Evolutionary conservation across 768 basidiomycete genomes (phyloP).

Genomic region (Tephrocybe sp.): DNA sequence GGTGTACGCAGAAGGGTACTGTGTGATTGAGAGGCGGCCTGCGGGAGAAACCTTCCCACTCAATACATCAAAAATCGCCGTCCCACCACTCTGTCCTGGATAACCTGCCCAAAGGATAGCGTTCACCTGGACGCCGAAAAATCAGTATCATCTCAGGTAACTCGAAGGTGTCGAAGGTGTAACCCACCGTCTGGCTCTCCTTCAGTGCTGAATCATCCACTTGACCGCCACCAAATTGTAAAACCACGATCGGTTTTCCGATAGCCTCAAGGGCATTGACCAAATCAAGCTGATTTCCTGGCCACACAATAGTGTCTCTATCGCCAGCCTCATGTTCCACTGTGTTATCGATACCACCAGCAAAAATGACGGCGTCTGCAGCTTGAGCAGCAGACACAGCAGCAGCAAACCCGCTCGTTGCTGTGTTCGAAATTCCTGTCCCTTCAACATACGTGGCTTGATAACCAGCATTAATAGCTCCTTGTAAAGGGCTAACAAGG

Average conservation of each 20-base stretch:
- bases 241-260: conserved; percentile 51
- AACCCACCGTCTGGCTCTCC: conserved; percentile 37
- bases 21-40: conserved; percentile 53
- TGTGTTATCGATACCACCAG: conserved; percentile 52
- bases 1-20: conserved; percentile 51
- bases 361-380: conserved; percentile 52
- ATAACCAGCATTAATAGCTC: conserved; percentile 47
- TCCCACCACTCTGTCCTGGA: conserved; percentile 55
- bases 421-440: conserved; percentile 38
- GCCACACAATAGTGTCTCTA: conserved; percentile 51
- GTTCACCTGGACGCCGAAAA: conserved; percentile 37
- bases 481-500: conserved; percentile 53
- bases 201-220: conserved; percentile 50
- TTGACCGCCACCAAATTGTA: conserved; percentile 61
- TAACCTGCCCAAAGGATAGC: conserved; percentile 59
- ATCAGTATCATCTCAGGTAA: neutral
- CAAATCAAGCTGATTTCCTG: conserved; percentile 53
- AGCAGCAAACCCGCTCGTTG: conserved; percentile 45
- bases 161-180: neutral
- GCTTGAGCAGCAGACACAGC: conserved; percentile 48
- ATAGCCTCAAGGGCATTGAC: conserved; percentile 42
- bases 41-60: conserved; percentile 52
- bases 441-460: conserved; percentile 42
- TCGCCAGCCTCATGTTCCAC: conserved; percentile 50
- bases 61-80: conserved; percentile 52